Evolutionary conservation across 352 stramenopile species (phyloP), one percentile per base, ranked within the genome.

Genomic region (Pythium dissotocum): DNA sequence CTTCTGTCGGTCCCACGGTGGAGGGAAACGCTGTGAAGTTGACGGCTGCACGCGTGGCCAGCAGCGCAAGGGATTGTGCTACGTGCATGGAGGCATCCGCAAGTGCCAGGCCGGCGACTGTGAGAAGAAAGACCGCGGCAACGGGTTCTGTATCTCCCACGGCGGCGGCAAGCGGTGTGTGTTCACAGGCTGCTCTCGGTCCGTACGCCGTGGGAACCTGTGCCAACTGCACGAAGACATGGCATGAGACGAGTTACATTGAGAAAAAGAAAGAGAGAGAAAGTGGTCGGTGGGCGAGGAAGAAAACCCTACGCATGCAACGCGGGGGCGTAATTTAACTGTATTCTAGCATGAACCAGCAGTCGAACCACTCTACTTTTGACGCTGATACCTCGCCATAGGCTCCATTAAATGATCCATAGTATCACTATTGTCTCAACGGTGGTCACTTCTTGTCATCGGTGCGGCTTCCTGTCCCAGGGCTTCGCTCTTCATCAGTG

Each of bases 61-160:
- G 65, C 84, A 95, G 61, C 87, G 87, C 68, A 93, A 94, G 65
- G 87, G 87, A 2, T 82, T 82, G 18, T 94, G 87, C 78, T 94
- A 93, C 75, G 80, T 92, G 7, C 87, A 94, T 67, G 87, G 87
- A 18, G 87, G 87, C 53, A 93, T 94, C 66, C 87, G 87, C 65
- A 89, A 89, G 67, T 96, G 88, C 60, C 83, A 91, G 57, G 77
- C 79, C 49, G 76, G 72, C 24, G 61, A 72, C 8, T 96, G 88
- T 63, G 85, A 94, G 75, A 96, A 96, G 76, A 92, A 94, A 40
- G 88, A 95, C 58, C 82, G 87, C 42, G 88, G 87, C 62, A 93
- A 93, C 51, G 82, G 82, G 33, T 89, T 85, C 44, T 90, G 82
- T 71, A 90, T 90, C 54, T 77, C 82, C 8, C 82, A 90, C 58